Evolutionary conservation across 177 flowering plant genomes (phyloP), one percentile per base, ranked within the genome.

Genomic region (Tripterygium wilfordii): DNA sequence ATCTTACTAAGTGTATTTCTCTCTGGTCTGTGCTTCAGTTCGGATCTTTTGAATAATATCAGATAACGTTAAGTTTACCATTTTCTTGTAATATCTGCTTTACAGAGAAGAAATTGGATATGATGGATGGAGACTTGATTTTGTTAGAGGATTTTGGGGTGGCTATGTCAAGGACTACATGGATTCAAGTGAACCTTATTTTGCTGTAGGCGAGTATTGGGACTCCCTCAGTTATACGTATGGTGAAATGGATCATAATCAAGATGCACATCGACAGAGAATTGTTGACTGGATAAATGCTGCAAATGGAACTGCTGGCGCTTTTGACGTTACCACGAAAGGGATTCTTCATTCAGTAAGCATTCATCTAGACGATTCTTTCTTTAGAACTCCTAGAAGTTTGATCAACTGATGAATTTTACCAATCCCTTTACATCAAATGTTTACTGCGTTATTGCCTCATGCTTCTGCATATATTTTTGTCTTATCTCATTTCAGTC

Each of bases 121-220:
- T 67, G 99, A 92, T 62, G 99, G 99, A 27, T 92, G 99, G 99
- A 84, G 99, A 65, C 88, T 92, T 56, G 99, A 92, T 66, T 92
- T 84, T 75, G 97, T 81, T 19, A 73, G 99, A 47, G 99, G 99
- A 28, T 92, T 92, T 66, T 92, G 97, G 97, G 99, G 99, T 57
- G 99, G 99, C 51, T 92, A 92, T 74, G 89, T 92, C 12, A 92
- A 92, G 65, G 99, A 92, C 56, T 92, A 92, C 64, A 17, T 92
- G 61, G 96, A 88, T 50, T 72, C 89, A 16, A 92, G 57, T 66
- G 80, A 79, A 42, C 99, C 99, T n/a, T 86, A 80, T 63, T 92
- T 92, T 72, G 88, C 95, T 53, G 97, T 92, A 2, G 99, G 97
- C 0, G 99, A 92, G 69, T 92, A 71, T 27, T 92, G 99, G 99